Evolutionary conservation across 1,139 yeast species (phyloP), one percentile per base, ranked within the genome.

Genomic region (Martiniozyma asiatica): DNA sequence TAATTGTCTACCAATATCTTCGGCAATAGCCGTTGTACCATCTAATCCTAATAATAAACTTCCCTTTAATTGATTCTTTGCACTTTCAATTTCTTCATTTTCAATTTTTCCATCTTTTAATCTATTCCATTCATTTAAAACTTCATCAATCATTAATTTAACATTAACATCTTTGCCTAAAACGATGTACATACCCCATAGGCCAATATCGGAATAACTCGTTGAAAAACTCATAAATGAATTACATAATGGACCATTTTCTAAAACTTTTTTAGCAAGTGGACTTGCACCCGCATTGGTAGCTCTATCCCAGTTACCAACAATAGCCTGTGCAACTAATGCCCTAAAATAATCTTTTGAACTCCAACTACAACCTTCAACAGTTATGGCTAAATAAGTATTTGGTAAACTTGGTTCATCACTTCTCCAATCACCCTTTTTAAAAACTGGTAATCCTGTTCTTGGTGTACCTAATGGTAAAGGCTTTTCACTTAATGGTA

Each of bases 291-390:
- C 68, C 42, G 73, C 71, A 23, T 95, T 95, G 38, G 79, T 61
- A 8, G 95, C 77, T 50, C 98, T 74, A 56, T 89, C 98, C 97
- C 97, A 89, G 48, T 87, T 82, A 25, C 98, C 98, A 29, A 89
- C 78, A 38, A 89, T 80, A 11, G 97, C 96, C 59, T 89, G 96
- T 5, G 96, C 93, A 1, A 89, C 94, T 14, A 93, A 67, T 2
- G 95, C 96, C 18, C 93, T 80, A 61, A 85, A 87, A 58, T 87
- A 89, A 54, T 89, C 97, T 7, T 93, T 87, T 4, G 93, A 84
- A 20, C 82, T 78, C 99, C 99, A 89, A 28, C 94, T 78, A 17
- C 87, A 96, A 45, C 99, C 97, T 59, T 89, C 98, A n/a, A 89
- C 78, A 9, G 96, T 93, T 38, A 89, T 59, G 6, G 96, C 98